A percentile compares a stretch with the other conserved stretches of the same genome.
Conservation (phyloP, 176 grass and related monocot species). For the Chloris gayana region DNA sequence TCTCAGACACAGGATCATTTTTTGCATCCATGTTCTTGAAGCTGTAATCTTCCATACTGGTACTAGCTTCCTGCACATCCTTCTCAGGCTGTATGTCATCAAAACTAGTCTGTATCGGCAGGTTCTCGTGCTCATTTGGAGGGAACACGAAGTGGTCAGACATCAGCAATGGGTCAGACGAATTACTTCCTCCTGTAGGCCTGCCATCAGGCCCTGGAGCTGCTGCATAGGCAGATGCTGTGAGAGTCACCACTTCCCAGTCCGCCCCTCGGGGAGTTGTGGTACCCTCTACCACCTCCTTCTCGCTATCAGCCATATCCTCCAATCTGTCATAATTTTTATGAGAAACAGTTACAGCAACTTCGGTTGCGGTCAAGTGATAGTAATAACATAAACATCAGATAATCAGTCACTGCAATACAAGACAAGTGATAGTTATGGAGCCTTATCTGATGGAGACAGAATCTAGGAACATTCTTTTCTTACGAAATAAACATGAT, state of each 20-base stretch:
- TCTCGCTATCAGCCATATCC: slow-evolving; percentile 68
- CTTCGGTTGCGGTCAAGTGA: neutral
- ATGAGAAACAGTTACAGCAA: neutral
- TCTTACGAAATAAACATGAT: neutral
- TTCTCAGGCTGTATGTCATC: slow-evolving; percentile 41
- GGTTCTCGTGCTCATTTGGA: slow-evolving; percentile 87
- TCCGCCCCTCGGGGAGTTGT: slow-evolving; percentile 40
- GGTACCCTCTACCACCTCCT: slow-evolving; percentile 39
- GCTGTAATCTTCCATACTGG: slow-evolving; percentile 35
- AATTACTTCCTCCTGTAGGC: slow-evolving; percentile 8
- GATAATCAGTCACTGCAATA: neutral
- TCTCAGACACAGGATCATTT: slow-evolving; percentile 36
- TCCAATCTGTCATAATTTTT: slow-evolving; percentile 18
- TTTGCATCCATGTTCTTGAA: slow-evolving; percentile 29
- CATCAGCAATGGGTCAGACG: slow-evolving; percentile 42
- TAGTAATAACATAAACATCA: neutral
- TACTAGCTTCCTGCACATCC: slow-evolving; percentile 38
- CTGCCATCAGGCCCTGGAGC: slow-evolving; percentile 36
- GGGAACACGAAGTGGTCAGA: slow-evolving; percentile 89
- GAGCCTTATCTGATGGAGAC: neutral
- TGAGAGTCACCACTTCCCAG: slow-evolving; percentile 87
- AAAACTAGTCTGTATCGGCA: slow-evolving; percentile 51
- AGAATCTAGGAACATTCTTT: neutral
- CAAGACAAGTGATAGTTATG: neutral
- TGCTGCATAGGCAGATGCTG: slow-evolving; percentile 61